Evolutionary conservation across 495 filamentous ascomycete genomes (phyloP), one percentile per base, ranked within the genome.

Genomic region (Xylaria scruposa): DNA sequence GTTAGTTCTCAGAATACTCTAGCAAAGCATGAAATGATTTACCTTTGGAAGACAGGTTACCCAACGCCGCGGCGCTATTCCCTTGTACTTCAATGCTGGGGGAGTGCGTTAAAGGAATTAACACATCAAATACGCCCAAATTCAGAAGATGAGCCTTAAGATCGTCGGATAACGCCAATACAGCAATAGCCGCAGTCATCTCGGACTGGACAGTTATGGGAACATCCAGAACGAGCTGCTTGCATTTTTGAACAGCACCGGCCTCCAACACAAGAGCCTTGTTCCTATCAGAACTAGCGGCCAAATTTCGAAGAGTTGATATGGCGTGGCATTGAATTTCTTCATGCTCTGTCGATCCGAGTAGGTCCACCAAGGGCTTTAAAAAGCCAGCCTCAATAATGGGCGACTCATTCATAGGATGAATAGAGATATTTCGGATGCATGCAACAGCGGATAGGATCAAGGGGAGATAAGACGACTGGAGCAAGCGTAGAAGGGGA

Each of bases 241-340:
- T 98, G 89, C 96, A 99, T 77, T 98, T 98, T 78, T 98, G 94
- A 56, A 99, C 96, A 21, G 96, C 96, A 19, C 97, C 96, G 13
- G 96, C 96, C 81, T 98, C 94, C 51, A 99, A 85, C 5, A 99
- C 96, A 15, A 99, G 87, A 69, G 96, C 92, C 83, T 99, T 99
- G 85, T 99, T 99, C 66, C 93, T 89, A 79, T 99, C 96, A 12
- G 95, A 98, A 83, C 94, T 97, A 21, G 96, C 96, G 21, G 96
- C 96, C 36, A 99, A 88, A 76, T 99, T 99, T 62, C 96, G 89
- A 21, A 99, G 90, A 0, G 96, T 99, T 9, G 97, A 98, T 71
- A 99, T 98, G 46, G 96, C 97, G 76, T 99, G 96, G 77, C 96
- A 99, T 78, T 99, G 96, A 46, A 99, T 98, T 78, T 99, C 96